These are phyloP conservation scores for Diplodia intermedia DNA, from an alignment of 2,329 filamentous ascomycete species.

Conservation along the genomic window DNA sequence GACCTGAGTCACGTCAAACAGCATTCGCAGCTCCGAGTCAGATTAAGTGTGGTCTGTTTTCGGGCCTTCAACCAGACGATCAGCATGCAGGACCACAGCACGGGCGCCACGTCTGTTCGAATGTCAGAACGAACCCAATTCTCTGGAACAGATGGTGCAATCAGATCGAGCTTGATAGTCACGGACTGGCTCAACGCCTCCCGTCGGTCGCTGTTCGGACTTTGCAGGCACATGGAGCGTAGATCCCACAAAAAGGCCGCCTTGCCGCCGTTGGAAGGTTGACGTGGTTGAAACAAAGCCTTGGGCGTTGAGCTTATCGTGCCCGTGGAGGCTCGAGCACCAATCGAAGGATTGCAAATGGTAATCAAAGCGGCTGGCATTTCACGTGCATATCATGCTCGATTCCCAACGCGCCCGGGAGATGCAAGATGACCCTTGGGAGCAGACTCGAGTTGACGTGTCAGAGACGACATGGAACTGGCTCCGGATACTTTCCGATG, in stretches of 20 bases:
- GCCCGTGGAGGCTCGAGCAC: background rate
- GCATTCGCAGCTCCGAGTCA: conserved; percentile 19
- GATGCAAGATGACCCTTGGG: background rate
- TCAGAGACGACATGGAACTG: background rate
- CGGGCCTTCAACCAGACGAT: conserved; percentile 9
- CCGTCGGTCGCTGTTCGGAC: background rate
- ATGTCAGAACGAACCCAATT: conserved; percentile 2
- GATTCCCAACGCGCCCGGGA: background rate
- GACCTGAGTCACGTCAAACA: background rate
- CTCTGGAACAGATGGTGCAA: background rate
- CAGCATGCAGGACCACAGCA: conserved; percentile 4
- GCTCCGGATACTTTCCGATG: background rate
- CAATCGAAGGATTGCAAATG: conserved; percentile 7
- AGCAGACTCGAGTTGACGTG: background rate
- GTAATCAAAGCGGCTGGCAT: conserved; percentile 1
- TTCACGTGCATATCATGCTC: conserved; percentile 9
- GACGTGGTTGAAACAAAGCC: conserved; percentile 19
- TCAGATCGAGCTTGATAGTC: background rate
- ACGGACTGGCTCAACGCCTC: background rate
- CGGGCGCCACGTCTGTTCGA: conserved; percentile 3
- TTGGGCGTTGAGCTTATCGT: conserved; percentile 3
- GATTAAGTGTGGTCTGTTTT: conserved; percentile 10
- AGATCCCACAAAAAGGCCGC: background rate
- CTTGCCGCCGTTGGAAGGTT: conserved; percentile 5
- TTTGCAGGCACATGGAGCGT: background rate